Conservation (phyloP, 768 basidiomycete species). For the Tremella yokohamensis region DNA sequence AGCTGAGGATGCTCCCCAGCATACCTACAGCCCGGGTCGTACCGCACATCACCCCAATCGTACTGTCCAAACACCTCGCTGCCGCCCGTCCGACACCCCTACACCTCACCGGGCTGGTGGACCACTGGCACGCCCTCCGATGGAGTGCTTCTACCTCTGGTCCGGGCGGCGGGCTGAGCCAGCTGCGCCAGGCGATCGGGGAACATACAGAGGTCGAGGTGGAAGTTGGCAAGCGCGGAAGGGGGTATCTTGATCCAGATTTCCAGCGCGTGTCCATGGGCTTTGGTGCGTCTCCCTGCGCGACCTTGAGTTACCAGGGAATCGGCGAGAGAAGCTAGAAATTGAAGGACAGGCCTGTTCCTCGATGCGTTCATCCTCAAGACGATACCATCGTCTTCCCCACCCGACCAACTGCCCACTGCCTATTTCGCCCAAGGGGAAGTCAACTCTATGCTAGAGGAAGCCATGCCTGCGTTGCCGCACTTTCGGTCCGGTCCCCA, state of each 20-base stretch:
- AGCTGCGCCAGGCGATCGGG: constrained; percentile 19
- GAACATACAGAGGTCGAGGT: constrained; percentile 39
- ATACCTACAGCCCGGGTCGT: not conserved
- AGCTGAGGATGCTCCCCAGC: no score
- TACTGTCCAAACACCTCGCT: constrained; percentile 15
- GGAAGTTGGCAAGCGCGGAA: constrained; percentile 35
- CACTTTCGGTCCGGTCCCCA: constrained; percentile 30
- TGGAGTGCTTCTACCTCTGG: constrained; percentile 19
- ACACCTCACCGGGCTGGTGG: constrained; percentile 24
- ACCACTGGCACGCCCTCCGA: constrained; percentile 26
- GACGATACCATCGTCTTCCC: constrained; percentile 25
- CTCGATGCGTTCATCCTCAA: constrained; percentile 47
- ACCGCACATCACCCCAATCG: constrained; percentile 4
- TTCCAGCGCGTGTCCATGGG: constrained; percentile 39
- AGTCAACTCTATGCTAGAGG: constrained; percentile 21
- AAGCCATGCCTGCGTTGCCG: constrained; percentile 28
- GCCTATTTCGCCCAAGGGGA: constrained; percentile 48
- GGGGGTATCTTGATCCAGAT: constrained; percentile 44
- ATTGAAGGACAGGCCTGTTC: constrained; percentile 33
- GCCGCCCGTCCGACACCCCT: constrained; percentile 19
- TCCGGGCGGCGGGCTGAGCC: constrained; percentile 14
- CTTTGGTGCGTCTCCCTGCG: constrained; percentile 31
- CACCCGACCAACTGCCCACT: constrained; percentile 21
- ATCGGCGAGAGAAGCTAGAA: not conserved
- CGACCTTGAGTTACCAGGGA: not conserved